phyloP scores from a whole-genome alignment of 2,329 filamentous ascomycete genomes.

The Chrysoporthe austroafricana region DNA sequence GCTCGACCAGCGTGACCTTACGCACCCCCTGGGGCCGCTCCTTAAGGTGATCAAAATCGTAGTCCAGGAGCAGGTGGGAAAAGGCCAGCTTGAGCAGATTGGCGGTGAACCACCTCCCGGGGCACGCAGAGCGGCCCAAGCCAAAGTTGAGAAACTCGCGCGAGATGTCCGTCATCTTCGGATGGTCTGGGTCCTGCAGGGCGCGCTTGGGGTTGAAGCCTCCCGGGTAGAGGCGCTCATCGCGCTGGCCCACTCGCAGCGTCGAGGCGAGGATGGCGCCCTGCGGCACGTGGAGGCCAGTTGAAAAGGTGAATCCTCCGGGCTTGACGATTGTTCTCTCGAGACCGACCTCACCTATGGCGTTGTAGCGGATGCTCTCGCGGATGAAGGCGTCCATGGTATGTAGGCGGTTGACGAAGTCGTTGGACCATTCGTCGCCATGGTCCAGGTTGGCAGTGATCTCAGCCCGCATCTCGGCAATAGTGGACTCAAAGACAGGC shows the following conservation, averaged over 20 bases:
- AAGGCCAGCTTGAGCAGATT: slow-evolving; percentile 7
- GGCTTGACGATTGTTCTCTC: slow-evolving; percentile 5
- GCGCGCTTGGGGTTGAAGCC: slow-evolving; percentile 8
- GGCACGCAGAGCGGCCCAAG: slow-evolving; percentile 6
- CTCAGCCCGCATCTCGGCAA: slow-evolving; percentile 3
- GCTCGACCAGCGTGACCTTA: slow-evolving; percentile 3
- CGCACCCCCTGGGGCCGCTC: slow-evolving; percentile 1
- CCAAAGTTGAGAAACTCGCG: slow-evolving; percentile 12
- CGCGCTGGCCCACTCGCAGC: slow-evolving; percentile 8
- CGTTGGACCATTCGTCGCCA: slow-evolving; percentile 11
- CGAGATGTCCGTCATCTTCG: slow-evolving; percentile 10
- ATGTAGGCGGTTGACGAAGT: not conserved
- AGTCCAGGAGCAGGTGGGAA: slow-evolving; percentile 1
- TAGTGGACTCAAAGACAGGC: not conserved
- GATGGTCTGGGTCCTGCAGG: slow-evolving; percentile 2
- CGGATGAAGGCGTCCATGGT: slow-evolving; percentile 11
- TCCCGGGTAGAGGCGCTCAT: slow-evolving; percentile 9
- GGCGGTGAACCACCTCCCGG: slow-evolving; percentile 13
- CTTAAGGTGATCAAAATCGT: slow-evolving; percentile 8
- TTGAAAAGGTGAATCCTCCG: slow-evolving; percentile 10
- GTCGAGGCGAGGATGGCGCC: slow-evolving; percentile 9
- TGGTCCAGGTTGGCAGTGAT: not conserved
- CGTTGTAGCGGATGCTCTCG: slow-evolving; percentile 14
- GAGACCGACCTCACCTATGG: slow-evolving; percentile 7
- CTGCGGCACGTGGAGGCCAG: slow-evolving; percentile 11